Conservation (phyloP, 2,329 filamentous ascomycete genomes). For the Calonectria fujianensis region DNA sequence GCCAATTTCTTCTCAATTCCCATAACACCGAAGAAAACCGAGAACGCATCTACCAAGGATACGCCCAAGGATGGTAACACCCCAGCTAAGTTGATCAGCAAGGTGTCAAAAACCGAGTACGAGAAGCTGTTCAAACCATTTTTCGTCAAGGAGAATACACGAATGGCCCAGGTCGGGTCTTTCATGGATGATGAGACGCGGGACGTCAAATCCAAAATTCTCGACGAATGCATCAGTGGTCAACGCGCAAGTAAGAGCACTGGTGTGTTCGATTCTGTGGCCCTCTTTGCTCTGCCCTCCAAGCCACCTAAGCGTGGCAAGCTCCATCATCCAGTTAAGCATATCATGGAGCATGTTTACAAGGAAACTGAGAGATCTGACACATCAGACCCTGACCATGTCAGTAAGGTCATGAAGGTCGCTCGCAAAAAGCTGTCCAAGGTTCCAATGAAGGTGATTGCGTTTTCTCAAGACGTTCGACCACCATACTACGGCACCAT, state of each 20-base stretch:
- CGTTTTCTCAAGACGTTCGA: slow-evolving; percentile 79
- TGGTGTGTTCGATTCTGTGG: slow-evolving; percentile 65
- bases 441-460: slow-evolving; percentile 78
- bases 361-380: slow-evolving; percentile 66
- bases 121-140: slow-evolving; percentile 87
- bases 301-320: slow-evolving; percentile 66
- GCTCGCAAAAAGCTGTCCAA: slow-evolving; percentile 66
- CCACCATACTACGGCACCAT: slow-evolving; percentile 84
- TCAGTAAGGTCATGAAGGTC: slow-evolving; percentile 57
- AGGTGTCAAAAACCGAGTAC: slow-evolving; percentile 71
- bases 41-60: slow-evolving; percentile 56
- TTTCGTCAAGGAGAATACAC: slow-evolving; percentile 83
- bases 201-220: slow-evolving; percentile 68
- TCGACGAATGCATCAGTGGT: slow-evolving; percentile 72
- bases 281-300: slow-evolving; percentile 67
- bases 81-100: slow-evolving; percentile 39
- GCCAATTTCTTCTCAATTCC: slow-evolving; percentile 68
- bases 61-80: slow-evolving; percentile 56
- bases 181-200: slow-evolving; percentile 75
- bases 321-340: slow-evolving; percentile 72
- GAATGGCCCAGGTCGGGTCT: slow-evolving; percentile 77
- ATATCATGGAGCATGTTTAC: slow-evolving; percentile 76
- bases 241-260: slow-evolving; percentile 65
- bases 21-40: slow-evolving; percentile 64
- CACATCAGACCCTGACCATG: slow-evolving; percentile 59